A percentile compares a stretch with the other conserved stretches of the same genome.
These are phyloP conservation scores for Hortaea sp. DNA, from an alignment of 2,329 filamentous ascomycete genomes.

Conservation along the genomic window DNA sequence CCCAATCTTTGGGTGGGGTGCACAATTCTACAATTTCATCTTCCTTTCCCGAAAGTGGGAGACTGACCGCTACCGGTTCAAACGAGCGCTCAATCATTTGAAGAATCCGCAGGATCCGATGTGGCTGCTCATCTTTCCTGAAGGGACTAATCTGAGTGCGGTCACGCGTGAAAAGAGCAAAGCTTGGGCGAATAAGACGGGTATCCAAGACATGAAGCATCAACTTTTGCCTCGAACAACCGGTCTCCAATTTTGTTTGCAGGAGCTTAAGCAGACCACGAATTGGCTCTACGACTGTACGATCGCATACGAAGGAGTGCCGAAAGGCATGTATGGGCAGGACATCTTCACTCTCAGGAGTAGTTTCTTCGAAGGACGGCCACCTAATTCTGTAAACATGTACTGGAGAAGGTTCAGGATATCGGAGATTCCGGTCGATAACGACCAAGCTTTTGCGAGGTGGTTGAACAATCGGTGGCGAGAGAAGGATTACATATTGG, in stretches of 20 bases:
- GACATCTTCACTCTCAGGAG: constrained; percentile 78
- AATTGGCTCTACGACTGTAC: constrained; percentile 90
- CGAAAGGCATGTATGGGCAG: constrained; percentile 76
- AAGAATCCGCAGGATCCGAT: constrained; percentile 65
- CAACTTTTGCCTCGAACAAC: constrained; percentile 70
- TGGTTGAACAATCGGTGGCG: constrained; percentile 85
- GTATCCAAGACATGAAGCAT: constrained; percentile 62
- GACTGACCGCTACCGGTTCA: constrained; percentile 64
- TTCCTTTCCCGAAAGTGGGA: constrained; percentile 88
- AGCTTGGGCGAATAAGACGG: constrained; percentile 66
- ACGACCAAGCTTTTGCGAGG: constrained; percentile 62
- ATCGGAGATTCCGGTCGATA: constrained; percentile 68
- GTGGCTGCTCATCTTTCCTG: constrained; percentile 83
- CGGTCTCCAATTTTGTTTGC: constrained; percentile 68
- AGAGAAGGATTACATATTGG: constrained; percentile 83
- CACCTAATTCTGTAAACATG: constrained; percentile 92
- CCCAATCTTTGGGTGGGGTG: constrained; percentile 68
- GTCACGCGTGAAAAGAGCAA: constrained; percentile 62
- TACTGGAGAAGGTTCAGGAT: constrained; percentile 84
- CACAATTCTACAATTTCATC: constrained; percentile 82
- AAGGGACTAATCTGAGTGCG: constrained; percentile 70
- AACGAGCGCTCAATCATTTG: constrained; percentile 61
- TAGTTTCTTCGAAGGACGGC: constrained; percentile 78
- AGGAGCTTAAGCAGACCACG: constrained; percentile 61
- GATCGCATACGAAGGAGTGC: constrained; percentile 86